phyloP scores from a whole-genome alignment of 371 early-diverging fungal species.

The Apophysomyces ossiformis region DNA sequence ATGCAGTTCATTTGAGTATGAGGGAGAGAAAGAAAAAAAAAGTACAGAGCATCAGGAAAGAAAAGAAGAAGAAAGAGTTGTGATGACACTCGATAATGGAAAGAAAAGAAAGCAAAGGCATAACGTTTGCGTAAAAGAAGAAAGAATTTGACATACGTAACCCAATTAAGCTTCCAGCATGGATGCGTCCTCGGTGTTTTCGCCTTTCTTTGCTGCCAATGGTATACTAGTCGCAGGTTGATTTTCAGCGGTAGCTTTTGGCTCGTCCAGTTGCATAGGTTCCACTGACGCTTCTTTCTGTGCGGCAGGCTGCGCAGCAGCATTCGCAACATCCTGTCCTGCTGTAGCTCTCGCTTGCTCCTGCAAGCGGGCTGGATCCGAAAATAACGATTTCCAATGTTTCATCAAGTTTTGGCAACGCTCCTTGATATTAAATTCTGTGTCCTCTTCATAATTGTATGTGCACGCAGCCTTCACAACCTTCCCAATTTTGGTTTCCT shows the following conservation, averaged over 20 bases:
- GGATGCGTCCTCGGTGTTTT: constrained; percentile 7
- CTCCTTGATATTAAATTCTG: constrained; percentile 39
- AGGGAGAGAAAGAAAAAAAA: constrained; percentile 6
- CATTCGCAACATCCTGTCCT: constrained; percentile 6
- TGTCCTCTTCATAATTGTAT: constrained; percentile 44
- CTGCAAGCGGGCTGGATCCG: constrained; percentile 16
- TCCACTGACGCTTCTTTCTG: constrained; percentile 5
- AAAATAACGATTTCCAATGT: constrained; percentile 40
- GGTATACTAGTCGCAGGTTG: constrained; percentile 6
- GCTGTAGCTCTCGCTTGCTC: constrained; percentile 5
- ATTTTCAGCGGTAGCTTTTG: background rate
- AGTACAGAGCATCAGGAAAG: constrained; percentile 11
- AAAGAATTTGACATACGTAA: constrained; percentile 1
- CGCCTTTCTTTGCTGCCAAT: constrained; percentile 8
- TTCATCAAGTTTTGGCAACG: constrained; percentile 48
- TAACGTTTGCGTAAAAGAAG: background rate
- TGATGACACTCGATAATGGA: constrained; percentile 10
- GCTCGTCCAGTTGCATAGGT: constrained; percentile 2
- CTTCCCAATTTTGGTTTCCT: constrained; percentile 60
- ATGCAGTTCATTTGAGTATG: constrained; percentile 12
- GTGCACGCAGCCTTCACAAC: constrained; percentile 50
- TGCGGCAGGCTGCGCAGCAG: constrained; percentile 11
- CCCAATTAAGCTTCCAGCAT: constrained; percentile 10
- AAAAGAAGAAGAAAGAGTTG: constrained; percentile 2
- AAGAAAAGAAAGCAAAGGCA: background rate